Conservation (phyloP, 2,329 filamentous ascomycete species). For the Macrophomina pseudophaseolina region DNA sequence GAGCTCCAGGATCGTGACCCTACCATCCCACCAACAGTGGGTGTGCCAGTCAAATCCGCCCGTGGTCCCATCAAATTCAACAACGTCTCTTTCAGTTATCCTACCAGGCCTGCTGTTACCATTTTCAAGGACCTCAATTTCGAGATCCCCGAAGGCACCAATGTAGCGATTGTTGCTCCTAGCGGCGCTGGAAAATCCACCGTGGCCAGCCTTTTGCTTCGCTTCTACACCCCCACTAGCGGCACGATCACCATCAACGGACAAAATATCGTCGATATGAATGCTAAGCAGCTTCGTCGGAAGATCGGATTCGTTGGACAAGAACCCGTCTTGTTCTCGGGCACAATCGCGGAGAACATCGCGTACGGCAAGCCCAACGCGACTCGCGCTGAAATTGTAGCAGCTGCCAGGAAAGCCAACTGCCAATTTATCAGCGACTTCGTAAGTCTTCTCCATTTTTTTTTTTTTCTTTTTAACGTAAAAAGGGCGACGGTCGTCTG, state of each 20-base stretch:
- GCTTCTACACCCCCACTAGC: slow-evolving; percentile 84
- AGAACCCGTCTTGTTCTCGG: slow-evolving; percentile 90
- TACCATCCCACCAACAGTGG: slow-evolving; percentile 84
- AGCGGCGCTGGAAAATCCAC: slow-evolving; percentile 97
- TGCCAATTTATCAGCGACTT: slow-evolving; percentile 97
- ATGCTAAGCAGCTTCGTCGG: slow-evolving; percentile 87
- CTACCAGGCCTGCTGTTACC: slow-evolving; percentile 85
- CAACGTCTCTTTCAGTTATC: slow-evolving; percentile 87
- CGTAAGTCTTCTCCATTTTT: slow-evolving; percentile 49
- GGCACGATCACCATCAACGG: slow-evolving; percentile 85
- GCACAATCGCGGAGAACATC: slow-evolving; percentile 86
- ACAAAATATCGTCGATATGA: slow-evolving; percentile 81
- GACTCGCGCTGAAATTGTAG: slow-evolving; percentile 78
- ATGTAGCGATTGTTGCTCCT: slow-evolving; percentile 94
- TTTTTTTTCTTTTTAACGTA: too few species aligned
- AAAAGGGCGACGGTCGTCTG: not conserved
- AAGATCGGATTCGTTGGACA: slow-evolving; percentile 96
- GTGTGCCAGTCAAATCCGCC: slow-evolving; percentile 77
- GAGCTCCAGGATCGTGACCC: slow-evolving; percentile 91
- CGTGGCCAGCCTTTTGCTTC: slow-evolving; percentile 85
- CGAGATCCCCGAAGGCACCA: slow-evolving; percentile 88
- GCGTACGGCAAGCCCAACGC: slow-evolving; percentile 85
- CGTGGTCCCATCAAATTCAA: slow-evolving; percentile 88
- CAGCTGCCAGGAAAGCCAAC: slow-evolving; percentile 88
- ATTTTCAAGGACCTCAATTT: slow-evolving; percentile 93